These are phyloP conservation scores for Ogataea chonburiensis DNA, from an alignment of 805 yeast genomes.

Conservation along the genomic window DNA sequence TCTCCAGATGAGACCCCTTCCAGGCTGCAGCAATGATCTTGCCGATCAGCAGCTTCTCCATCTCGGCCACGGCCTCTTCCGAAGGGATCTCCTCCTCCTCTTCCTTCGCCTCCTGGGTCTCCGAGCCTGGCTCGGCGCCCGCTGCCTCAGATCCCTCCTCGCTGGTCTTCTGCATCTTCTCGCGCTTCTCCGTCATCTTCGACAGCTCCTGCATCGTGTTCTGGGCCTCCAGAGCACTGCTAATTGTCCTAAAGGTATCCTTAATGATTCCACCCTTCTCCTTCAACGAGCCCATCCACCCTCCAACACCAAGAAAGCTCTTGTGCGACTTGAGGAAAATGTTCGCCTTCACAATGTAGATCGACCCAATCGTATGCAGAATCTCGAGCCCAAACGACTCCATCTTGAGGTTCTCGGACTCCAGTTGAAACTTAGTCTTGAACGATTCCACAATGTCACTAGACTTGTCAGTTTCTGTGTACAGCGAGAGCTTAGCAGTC, in stretches of 20 bases:
- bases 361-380: constrained; percentile 76
- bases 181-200: constrained; percentile 58
- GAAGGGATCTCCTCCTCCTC: constrained; percentile 37
- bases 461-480: constrained; percentile 59
- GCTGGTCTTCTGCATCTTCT: constrained; percentile 28
- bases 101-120: constrained; percentile 13
- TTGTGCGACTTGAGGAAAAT: constrained; percentile 72
- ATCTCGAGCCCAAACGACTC: constrained; percentile 95
- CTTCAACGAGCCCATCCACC: constrained; percentile 75
- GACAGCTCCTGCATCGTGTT: constrained; percentile 70
- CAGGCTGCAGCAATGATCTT: constrained; percentile 92
- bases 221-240: constrained; percentile 88
- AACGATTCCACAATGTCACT: constrained; percentile 60
- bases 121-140: constrained; percentile 2
- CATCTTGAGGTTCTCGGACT: constrained; percentile 79
- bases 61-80: constrained; percentile 62
- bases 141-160: constrained; percentile 11
- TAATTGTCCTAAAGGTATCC: constrained; percentile 77
- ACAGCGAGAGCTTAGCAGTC: constrained; percentile 43
- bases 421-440: constrained; percentile 50
- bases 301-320: constrained; percentile 78
- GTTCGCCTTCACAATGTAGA: constrained; percentile 72
- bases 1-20: constrained; percentile 89
- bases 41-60: constrained; percentile 81
- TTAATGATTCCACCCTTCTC: constrained; percentile 82